Evolutionary conservation across 2,329 filamentous ascomycete genomes (phyloP).

Genomic region (Colletotrichum euphorbiae): DNA sequence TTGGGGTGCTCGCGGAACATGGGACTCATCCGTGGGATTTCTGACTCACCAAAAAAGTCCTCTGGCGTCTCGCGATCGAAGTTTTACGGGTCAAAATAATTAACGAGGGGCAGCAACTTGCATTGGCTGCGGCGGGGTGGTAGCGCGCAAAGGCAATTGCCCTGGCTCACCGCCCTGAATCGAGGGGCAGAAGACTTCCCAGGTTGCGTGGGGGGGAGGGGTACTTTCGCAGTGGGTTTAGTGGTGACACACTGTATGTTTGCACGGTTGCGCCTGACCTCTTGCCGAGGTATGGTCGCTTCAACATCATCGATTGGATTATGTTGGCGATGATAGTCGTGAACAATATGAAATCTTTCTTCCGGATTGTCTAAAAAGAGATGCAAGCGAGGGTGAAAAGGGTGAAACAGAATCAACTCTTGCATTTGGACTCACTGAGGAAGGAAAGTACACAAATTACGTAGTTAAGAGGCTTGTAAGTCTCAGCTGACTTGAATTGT

Average conservation of each 20-base stretch:
- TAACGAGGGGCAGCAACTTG: constrained; percentile 36
- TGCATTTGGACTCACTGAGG: too few species aligned
- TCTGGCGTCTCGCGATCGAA: constrained; percentile 24
- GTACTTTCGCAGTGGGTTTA: constrained; percentile 1
- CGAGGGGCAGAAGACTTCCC: constrained; percentile 32
- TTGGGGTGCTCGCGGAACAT: neutral
- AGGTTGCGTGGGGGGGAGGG: constrained; percentile 31
- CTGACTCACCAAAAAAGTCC: constrained; percentile 33
- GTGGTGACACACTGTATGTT: neutral
- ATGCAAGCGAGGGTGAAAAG: too few species aligned
- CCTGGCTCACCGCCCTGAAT: constrained; percentile 38
- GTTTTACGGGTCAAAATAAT: constrained; percentile 32
- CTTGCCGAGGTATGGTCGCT: neutral
- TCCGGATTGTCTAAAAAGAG: too few species aligned
- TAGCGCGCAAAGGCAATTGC: constrained; percentile 32
- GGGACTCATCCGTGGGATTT: neutral
- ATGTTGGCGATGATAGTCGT: neutral
- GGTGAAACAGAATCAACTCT: too few species aligned
- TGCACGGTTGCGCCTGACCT: constrained; percentile 4
- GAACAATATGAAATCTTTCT: too few species aligned
- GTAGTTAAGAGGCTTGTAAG: too few species aligned
- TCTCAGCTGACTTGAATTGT: too few species aligned
- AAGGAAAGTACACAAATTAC: too few species aligned
- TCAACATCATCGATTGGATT: neutral
- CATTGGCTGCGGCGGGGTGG: constrained; percentile 38